A percentile compares a stretch with the other conserved stretches of the same genome.
Conservation (phyloP, 2,329 filamentous ascomycete genomes). For the Phyllosticta paracitricarpa region DNA sequence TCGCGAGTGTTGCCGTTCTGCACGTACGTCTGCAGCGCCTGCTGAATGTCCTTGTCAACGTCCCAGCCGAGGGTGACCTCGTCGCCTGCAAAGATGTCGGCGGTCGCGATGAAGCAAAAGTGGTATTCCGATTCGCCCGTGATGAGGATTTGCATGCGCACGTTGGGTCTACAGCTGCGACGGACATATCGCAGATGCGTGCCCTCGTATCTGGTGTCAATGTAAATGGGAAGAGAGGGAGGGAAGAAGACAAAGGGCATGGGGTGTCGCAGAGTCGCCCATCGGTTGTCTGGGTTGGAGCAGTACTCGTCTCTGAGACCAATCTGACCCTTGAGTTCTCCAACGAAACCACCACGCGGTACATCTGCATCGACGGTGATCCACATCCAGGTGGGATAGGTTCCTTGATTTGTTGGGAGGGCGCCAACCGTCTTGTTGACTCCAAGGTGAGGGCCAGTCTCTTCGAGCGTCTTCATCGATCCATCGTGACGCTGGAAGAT, state of each 20-base stretch:
- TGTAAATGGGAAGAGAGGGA: conserved; percentile 77
- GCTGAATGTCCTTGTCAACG: conserved; percentile 38
- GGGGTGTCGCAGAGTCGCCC: conserved; percentile 38
- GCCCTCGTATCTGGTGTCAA: conserved; percentile 82
- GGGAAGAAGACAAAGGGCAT: conserved; percentile 57
- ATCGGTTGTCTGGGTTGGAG: conserved; percentile 35
- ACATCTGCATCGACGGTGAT: conserved; percentile 47
- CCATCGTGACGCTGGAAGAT: conserved; percentile 57
- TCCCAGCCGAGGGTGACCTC: conserved; percentile 59
- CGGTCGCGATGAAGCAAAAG: conserved; percentile 84
- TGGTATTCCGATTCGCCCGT: conserved; percentile 52
- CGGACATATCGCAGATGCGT: conserved; percentile 81
- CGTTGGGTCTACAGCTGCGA: conserved; percentile 83
- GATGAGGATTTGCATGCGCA: conserved; percentile 77
- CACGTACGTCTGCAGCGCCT: conserved; percentile 51
- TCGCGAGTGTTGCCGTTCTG: conserved; percentile 51
- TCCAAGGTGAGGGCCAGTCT: conserved; percentile 41
- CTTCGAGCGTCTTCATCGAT: conserved; percentile 43
- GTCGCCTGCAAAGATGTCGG: conserved; percentile 61
- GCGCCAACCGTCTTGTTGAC: conserved; percentile 44
- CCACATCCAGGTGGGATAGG: conserved; percentile 60
- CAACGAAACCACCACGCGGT: conserved; percentile 45
- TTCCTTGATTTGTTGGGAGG: conserved; percentile 42
- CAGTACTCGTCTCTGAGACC: conserved; percentile 39
- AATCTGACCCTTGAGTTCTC: conserved; percentile 58